phyloP scores from a whole-genome alignment of 768 basidiomycete species.

The Tulasnella sp. region DNA sequence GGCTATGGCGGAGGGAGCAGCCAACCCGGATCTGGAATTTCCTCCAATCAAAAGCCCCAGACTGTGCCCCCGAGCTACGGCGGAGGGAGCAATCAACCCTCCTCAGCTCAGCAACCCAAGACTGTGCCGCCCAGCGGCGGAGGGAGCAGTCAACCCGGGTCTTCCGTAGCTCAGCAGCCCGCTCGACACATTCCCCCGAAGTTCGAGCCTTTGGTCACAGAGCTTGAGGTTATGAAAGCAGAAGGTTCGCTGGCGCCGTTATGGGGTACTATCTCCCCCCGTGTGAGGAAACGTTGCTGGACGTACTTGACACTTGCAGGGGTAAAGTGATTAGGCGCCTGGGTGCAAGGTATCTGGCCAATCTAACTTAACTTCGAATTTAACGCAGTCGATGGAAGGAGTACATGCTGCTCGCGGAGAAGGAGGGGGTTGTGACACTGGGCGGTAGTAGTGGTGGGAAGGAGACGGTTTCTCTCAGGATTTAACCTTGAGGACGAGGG shows the following conservation, averaged over 20 bases:
- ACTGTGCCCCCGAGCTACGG: too few species aligned
- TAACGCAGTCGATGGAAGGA: neutral
- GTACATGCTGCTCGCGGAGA: neutral
- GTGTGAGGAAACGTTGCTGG: neutral
- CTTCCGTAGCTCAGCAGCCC: neutral
- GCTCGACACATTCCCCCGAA: neutral
- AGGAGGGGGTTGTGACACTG: neutral
- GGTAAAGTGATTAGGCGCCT: neutral
- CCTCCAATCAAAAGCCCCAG: too few species aligned
- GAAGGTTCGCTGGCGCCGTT: neutral
- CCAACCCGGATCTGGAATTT: too few species aligned
- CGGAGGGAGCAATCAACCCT: neutral
- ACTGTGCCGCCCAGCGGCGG: too few species aligned
- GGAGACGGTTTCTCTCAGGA: too few species aligned
- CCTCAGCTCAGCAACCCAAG: too few species aligned
- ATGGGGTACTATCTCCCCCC: neutral
- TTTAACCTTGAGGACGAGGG: too few species aligned
- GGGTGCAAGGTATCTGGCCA: neutral
- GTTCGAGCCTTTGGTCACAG: neutral
- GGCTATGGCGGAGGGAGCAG: too few species aligned
- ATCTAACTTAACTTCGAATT: too few species aligned
- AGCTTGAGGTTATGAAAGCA: neutral
- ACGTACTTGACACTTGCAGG: neutral
- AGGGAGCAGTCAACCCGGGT: too few species aligned
- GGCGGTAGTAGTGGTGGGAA: too few species aligned